Conservation (phyloP, 2,329 filamentous ascomycete genomes). For the Lasiodiplodia hormozganensis region DNA sequence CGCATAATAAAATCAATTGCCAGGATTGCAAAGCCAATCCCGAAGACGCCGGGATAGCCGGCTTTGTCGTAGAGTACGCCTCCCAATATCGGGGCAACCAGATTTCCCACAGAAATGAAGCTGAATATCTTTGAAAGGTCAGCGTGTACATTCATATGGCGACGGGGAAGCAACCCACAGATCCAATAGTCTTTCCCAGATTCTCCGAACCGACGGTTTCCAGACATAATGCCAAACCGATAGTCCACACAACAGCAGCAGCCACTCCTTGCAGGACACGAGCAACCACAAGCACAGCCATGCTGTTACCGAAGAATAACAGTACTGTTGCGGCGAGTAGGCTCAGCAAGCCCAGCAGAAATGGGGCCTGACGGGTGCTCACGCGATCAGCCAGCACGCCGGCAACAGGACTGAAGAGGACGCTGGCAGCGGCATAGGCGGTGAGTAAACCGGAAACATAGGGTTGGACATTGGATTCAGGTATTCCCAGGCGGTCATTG, state of each 20-base stretch:
- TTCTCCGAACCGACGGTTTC: conserved; percentile 65
- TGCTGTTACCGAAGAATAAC: conserved; percentile 58
- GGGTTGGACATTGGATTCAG: conserved; percentile 58
- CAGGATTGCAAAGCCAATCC: conserved; percentile 61
- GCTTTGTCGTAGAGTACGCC: conserved; percentile 66
- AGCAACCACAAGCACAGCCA: conserved; percentile 59
- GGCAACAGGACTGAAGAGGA: conserved; percentile 58
- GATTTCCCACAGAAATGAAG: conserved; percentile 63
- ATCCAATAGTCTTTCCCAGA: conserved; percentile 67
- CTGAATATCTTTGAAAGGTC: conserved; percentile 57
- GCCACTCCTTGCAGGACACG: conserved; percentile 65
- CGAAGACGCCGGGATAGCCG: conserved; percentile 66
- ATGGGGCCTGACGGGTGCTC: conserved; percentile 62
- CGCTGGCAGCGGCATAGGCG: conserved; percentile 61
- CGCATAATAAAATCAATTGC: conserved; percentile 67
- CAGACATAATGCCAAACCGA: conserved; percentile 64
- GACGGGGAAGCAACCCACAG: conserved; percentile 53
- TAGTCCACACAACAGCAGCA: conserved; percentile 66
- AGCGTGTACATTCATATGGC: no score
- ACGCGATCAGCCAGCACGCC: conserved; percentile 63
- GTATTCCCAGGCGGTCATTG: conserved; percentile 56
- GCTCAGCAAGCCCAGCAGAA: conserved; percentile 62
- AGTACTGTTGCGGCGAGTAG: conserved; percentile 62
- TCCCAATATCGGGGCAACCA: conserved; percentile 65
- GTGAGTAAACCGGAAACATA: conserved; percentile 63